Evolutionary conservation across 345 rosid genomes (phyloP).

Genomic region (Salix arbutifolia): DNA sequence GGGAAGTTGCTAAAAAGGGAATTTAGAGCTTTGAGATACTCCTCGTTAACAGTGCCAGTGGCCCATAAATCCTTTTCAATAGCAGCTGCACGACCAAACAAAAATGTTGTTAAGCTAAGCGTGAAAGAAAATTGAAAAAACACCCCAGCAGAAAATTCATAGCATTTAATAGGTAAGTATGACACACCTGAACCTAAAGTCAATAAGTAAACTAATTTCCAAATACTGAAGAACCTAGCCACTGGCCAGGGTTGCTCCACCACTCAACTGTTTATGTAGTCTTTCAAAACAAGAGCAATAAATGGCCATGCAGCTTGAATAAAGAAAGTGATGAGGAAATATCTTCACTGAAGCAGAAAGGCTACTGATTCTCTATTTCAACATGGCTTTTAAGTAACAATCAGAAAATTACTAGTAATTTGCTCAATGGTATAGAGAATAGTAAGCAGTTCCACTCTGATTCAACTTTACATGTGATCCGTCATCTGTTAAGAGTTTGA

Average conservation of each 20-base stretch:
- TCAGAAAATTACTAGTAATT: background rate
- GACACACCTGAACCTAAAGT: background rate
- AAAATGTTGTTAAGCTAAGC: background rate
- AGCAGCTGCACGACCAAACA: conserved; percentile 65
- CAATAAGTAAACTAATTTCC: background rate
- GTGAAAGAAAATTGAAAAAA: background rate
- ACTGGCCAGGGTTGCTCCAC: background rate
- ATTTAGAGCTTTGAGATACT: conserved; percentile 88
- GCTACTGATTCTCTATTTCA: background rate
- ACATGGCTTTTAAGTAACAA: background rate
- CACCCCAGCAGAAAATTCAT: background rate
- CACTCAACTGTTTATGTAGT: background rate
- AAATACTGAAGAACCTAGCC: background rate
- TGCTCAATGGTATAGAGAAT: background rate
- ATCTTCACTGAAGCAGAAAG: background rate
- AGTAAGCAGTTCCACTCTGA: background rate
- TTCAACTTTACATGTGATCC: background rate
- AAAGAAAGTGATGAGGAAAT: background rate
- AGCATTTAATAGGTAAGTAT: background rate
- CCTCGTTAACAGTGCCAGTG: conserved; percentile 88
- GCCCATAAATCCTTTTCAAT: conserved; percentile 99
- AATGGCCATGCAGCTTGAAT: background rate
- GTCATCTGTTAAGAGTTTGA: background rate
- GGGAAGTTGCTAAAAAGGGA: conserved; percentile 93
- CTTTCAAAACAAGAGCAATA: conserved; percentile 1